phyloP scores from a whole-genome alignment of 2,329 filamentous ascomycete genomes.

The Stemphylium beticola region DNA sequence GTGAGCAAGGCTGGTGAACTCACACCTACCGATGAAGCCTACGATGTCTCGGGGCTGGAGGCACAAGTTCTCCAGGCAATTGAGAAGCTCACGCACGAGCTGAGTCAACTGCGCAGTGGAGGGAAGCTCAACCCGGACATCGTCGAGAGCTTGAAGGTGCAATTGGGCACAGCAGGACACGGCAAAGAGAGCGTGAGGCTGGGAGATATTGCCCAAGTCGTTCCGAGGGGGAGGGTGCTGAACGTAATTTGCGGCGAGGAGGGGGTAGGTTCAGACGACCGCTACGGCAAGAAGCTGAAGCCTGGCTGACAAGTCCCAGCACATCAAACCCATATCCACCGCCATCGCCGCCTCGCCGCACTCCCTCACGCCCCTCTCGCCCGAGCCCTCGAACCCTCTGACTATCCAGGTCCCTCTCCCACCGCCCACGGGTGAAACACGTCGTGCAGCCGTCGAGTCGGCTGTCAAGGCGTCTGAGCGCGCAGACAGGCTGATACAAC shows the following conservation, averaged over 20 bases:
- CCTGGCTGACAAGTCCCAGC: conserved; percentile 43
- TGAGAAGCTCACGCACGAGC: conserved; percentile 64
- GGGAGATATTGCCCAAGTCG: conserved; percentile 69
- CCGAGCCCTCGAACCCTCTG: conserved; percentile 57
- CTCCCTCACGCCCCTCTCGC: conserved; percentile 58
- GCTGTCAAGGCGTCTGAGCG: conserved; percentile 53
- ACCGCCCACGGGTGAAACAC: conserved; percentile 63
- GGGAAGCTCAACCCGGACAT: conserved; percentile 68
- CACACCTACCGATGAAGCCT: conserved; percentile 60
- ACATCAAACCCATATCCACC: conserved; percentile 61
- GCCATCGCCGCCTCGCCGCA: conserved; percentile 61
- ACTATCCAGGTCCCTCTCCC: conserved; percentile 63
- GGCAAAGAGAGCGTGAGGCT: conserved; percentile 60
- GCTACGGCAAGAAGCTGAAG: neutral
- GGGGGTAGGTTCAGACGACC: conserved; percentile 55
- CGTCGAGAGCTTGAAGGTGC: conserved; percentile 67
- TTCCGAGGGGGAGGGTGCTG: conserved; percentile 67
- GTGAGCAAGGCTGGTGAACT: conserved; percentile 25
- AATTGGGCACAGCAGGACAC: conserved; percentile 55
- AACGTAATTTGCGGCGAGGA: conserved; percentile 70
- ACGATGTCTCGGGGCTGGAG: conserved; percentile 66
- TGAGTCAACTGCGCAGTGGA: conserved; percentile 67
- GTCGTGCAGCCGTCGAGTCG: conserved; percentile 49
- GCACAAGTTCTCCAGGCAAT: conserved; percentile 61
- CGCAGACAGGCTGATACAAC: conserved; percentile 51